These are phyloP conservation scores for Lepiota venenata DNA, from an alignment of 768 basidiomycete species.

Conservation along the genomic window DNA sequence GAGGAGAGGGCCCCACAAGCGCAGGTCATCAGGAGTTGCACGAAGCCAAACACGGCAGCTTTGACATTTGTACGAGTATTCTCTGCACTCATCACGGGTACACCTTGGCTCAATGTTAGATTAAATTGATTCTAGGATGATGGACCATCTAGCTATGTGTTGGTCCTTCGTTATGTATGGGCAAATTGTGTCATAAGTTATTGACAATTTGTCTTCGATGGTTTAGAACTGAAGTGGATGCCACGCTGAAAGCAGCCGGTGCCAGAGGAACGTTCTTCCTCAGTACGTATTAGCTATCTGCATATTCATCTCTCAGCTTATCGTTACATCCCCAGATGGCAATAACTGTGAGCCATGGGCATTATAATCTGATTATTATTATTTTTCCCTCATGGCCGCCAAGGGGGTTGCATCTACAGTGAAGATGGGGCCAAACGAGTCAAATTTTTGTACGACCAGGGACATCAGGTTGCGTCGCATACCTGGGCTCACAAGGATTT, in stretches of 20 bases:
- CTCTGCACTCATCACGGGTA: not conserved
- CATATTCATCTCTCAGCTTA: not conserved
- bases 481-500: slow-evolving; percentile 29
- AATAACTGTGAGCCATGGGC: slow-evolving; percentile 11
- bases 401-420: slow-evolving; percentile 25
- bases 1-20: slow-evolving; percentile 16
- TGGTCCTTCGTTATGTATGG: not conserved
- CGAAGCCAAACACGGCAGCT: slow-evolving; percentile 33
- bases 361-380: not conserved
- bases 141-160: slow-evolving; percentile 32
- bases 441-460: slow-evolving; percentile 20
- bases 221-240: slow-evolving; percentile 15
- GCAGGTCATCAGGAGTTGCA: slow-evolving; percentile 31
- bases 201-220: not conserved
- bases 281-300: slow-evolving; percentile 13
- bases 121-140: slow-evolving; percentile 24
- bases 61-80: slow-evolving; percentile 33
- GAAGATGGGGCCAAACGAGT: slow-evolving; percentile 16
- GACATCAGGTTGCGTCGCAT: slow-evolving; percentile 31
- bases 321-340: not conserved
- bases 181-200: not conserved
- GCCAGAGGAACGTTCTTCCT: slow-evolving; percentile 34
- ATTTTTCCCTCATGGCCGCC: not conserved
- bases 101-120: not conserved
- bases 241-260: slow-evolving; percentile 16